These are phyloP conservation scores for Leishmania tropica DNA, from an alignment of 208 protist genomes.

Conservation along the genomic window DNA sequence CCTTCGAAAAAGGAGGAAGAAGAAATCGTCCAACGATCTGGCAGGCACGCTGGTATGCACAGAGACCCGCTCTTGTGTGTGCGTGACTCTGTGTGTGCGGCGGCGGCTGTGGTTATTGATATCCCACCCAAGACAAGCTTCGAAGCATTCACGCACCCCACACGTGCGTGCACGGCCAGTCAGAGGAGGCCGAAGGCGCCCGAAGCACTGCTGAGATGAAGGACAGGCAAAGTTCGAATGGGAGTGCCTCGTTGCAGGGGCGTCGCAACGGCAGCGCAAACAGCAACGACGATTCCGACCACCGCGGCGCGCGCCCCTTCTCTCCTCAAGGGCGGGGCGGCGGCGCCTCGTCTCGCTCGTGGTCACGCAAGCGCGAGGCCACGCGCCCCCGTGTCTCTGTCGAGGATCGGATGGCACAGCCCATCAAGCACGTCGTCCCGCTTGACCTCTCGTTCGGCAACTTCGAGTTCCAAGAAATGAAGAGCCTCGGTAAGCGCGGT, in stretches of 20 bases:
- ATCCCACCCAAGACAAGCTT: neutral
- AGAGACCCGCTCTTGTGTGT: neutral
- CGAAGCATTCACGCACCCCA: neutral
- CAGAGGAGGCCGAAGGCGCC: neutral
- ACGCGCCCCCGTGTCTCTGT: conserved; percentile 2
- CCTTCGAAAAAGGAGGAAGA: neutral
- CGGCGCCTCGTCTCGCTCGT: conserved; percentile 15
- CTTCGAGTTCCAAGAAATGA: conserved; percentile 83
- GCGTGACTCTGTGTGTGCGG: neutral
- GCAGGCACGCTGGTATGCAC: neutral
- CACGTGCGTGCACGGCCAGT: neutral
- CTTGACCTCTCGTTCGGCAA: conserved; percentile 77
- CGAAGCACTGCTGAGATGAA: neutral
- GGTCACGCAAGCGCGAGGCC: conserved; percentile 12
- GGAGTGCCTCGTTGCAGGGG: neutral
- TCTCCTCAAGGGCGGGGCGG: conserved; percentile 6
- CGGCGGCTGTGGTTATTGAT: neutral
- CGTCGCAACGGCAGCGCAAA: neutral
- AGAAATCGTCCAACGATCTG: neutral
- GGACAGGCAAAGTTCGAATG: neutral
- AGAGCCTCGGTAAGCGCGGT: conserved; percentile 62
- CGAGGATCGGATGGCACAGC: conserved; percentile 24
- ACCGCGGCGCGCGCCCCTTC: conserved; percentile 17
- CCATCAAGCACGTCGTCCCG: conserved; percentile 43
- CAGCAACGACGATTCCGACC: neutral